Evolutionary conservation across 1,284 basidiomycete species (phyloP), one percentile per base, ranked within the genome.

Genomic region (Boletus hoseneyae): DNA sequence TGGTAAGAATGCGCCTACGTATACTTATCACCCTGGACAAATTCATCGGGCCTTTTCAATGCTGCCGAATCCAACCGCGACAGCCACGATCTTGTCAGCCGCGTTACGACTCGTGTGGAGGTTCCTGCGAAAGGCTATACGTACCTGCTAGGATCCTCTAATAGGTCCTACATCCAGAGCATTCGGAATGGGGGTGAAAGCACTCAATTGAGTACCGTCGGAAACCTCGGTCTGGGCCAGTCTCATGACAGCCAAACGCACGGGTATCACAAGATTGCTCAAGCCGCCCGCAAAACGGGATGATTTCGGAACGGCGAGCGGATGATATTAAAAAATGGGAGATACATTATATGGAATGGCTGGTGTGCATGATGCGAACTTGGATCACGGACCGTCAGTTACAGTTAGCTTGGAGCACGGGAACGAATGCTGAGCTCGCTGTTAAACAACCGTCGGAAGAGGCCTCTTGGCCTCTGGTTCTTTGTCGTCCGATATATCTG

Each of bases 391-490:
- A 4, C n/a, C 2, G 32, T 42, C 39, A 33, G 30, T 4, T 2
- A 33, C 27, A 30, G 29, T 30, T 30, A 42, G 34, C 6, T 9
- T 3, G 32, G 40, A 34, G 8, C 10, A 23, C 33, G 1, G 25
- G 38, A 32, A 40, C 30, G 12, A 30, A 36, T 15, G 27, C 29
- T 15, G 16, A 16, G 25, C 35, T 19, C 21, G 21, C 13, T 16
- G 12, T 66, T 53, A 60, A 21, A 27, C 21, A 32, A 34, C 34
- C 10, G 15, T 40, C 6, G 37, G 47, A 35, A 48, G 52, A 3
- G 52, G 47, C 30, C 35, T 48, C 46, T 67, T 63, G 49, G 25
- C 9, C 33, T 56, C 51, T 27, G 52, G 52, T 45, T 41, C 59
- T 10, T 48, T 42, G 18, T 41, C 44, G 4, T 45, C 50, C 30